phyloP scores from a whole-genome alignment of 306 rosid genomes.

The Dalbergia cultrata region DNA sequence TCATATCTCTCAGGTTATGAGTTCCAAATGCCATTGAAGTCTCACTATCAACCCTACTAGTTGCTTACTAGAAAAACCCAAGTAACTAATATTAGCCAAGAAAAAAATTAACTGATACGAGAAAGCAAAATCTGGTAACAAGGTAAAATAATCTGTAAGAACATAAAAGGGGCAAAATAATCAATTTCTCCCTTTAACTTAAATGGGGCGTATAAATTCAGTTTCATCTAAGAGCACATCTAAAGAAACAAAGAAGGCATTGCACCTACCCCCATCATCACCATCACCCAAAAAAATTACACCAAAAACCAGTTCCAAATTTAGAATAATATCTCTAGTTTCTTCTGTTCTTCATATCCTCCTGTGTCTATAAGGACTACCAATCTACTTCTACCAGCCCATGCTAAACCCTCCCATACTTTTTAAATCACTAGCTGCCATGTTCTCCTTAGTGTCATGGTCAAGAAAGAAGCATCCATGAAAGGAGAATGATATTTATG shows the following conservation, averaged over 20 bases:
- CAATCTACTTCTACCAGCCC: constrained; percentile 38
- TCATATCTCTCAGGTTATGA: too few relatives aligned
- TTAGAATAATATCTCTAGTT: constrained; percentile 25
- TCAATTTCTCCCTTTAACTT: too few relatives aligned
- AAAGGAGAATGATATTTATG: constrained; percentile 34
- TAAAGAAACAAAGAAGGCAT: constrained; percentile 14
- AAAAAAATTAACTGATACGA: neutral
- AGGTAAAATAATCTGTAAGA: neutral
- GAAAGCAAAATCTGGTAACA: neutral
- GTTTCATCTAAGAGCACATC: constrained; percentile 38
- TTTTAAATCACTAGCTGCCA: constrained; percentile 9
- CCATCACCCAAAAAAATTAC: neutral
- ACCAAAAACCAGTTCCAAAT: constrained; percentile 13
- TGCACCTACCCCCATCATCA: neutral
- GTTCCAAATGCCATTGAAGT: too few relatives aligned
- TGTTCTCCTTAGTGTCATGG: constrained; percentile 41
- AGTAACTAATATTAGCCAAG: neutral
- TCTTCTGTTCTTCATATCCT: constrained; percentile 21
- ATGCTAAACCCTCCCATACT: neutral
- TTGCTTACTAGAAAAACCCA: too few relatives aligned
- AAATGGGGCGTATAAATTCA: neutral
- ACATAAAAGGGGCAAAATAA: too few relatives aligned
- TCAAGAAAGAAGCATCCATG: constrained; percentile 41
- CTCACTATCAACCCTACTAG: too few relatives aligned
- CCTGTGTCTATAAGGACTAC: constrained; percentile 42